Evolutionary conservation across 2,329 filamentous ascomycete species (phyloP), one percentile per base, ranked within the genome.

Genomic region (Colletotrichum sp.): DNA sequence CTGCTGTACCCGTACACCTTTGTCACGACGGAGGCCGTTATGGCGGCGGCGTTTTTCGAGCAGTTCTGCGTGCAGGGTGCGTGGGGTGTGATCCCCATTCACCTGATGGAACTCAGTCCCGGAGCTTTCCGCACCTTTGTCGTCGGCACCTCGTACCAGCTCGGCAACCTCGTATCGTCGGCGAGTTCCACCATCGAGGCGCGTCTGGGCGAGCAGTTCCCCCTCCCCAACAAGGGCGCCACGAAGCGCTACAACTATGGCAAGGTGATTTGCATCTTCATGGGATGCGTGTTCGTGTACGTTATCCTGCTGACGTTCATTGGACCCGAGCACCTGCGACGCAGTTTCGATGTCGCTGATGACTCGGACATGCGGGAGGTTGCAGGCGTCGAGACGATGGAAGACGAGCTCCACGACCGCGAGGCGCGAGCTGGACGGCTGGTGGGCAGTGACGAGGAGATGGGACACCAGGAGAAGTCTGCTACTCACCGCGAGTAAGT

Each of bases 221-320:
- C 94, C 0, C 87, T 97, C 5, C 87, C 91, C 0, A 85, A 90
- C 0, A 89, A 88, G 2, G 87, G 85, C 1, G 81, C 84, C 36
- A 82, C 83, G 61, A 63, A 73, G 68, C 86, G 93, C 5, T 95
- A 93, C 81, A 85, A 94, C 73, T 97, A 97, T 77, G 95, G 94
- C 51, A 92, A 92, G 78, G 95, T 97, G 12, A 96, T 98, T 76
- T 95, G 93, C 80, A 97, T 97, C 79, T 98, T 98, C 84, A 95
- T 98, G 93, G 95, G 89, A 1, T 95, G 93, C 77, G 95, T 97
- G 2, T 98, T 90, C 77, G 88, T 80, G 31, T 92, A 91, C 73
- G 86, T 90, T n/a, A 87, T 92, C 47, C 2, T 91, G 8, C 80
- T 95, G 69, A 92, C 92, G 0, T 81, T 94, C 12, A 57, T 94